These are phyloP conservation scores for Kurtzmaniella natalensis DNA, from an alignment of 1,139 yeast genomes.

Conservation along the genomic window DNA sequence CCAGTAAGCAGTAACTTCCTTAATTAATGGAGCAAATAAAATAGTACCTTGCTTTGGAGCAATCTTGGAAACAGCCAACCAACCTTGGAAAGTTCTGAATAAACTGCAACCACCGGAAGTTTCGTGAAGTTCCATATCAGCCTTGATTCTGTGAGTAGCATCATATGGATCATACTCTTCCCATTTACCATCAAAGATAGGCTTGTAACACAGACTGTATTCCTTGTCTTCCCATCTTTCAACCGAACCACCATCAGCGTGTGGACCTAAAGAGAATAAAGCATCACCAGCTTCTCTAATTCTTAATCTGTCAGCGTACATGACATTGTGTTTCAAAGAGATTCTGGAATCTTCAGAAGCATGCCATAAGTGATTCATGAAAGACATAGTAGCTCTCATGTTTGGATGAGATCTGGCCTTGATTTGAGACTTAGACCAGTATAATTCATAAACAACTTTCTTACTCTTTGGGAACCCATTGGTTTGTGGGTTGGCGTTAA, in stretches of 20 bases:
- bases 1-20: conserved; percentile 34
- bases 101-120: conserved; percentile 31
- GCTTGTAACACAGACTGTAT: conserved; percentile 34
- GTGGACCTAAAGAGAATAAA: conserved; percentile 32
- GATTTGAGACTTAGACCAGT: conserved; percentile 42
- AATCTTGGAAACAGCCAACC: conserved; percentile 37
- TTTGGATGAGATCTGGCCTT: conserved; percentile 40
- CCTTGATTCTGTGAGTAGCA: conserved; percentile 31
- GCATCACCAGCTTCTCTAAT: conserved; percentile 39
- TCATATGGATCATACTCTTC: conserved; percentile 44
- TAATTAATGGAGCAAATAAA: conserved; percentile 35
- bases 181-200: conserved; percentile 43
- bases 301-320: conserved; percentile 38
- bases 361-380: conserved; percentile 33
- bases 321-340: conserved; percentile 25
- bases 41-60: conserved; percentile 44
- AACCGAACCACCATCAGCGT: conserved; percentile 42
- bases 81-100: conserved; percentile 46
- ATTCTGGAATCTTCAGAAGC: conserved; percentile 17
- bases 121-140: conserved; percentile 30
- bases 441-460: conserved; percentile 29
- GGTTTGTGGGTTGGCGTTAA: conserved; percentile 24
- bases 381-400: conserved; percentile 23
- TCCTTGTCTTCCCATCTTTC: conserved; percentile 44
- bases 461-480: conserved; percentile 29